These are phyloP conservation scores for Termitomyces sp. DNA, from an alignment of 768 basidiomycete species.

Conservation along the genomic window DNA sequence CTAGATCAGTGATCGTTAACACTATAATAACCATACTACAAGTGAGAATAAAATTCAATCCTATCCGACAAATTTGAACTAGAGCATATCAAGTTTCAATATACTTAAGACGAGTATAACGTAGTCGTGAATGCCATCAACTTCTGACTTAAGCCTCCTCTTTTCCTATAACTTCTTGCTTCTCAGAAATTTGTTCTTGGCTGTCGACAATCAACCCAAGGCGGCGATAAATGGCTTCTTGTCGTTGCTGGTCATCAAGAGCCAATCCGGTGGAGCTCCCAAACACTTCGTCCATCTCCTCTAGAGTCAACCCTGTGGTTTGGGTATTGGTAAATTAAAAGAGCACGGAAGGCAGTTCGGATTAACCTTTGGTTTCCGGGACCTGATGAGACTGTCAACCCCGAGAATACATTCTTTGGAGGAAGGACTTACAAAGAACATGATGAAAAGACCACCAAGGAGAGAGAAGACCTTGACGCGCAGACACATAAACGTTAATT, in stretches of 20 bases:
- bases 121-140: neutral
- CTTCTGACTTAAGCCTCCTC: neutral
- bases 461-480: conserved; percentile 54
- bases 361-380: conserved; percentile 70
- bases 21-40: neutral
- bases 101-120: neutral
- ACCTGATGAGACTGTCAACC: conserved; percentile 33
- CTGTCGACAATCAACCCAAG: conserved; percentile 49
- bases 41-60: neutral
- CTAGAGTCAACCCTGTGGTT: conserved; percentile 49
- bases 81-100: neutral
- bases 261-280: conserved; percentile 52
- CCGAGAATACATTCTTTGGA: neutral
- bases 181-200: conserved; percentile 3
- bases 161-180: neutral
- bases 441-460: conserved; percentile 62
- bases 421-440: conserved; percentile 49
- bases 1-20: too few relatives aligned
- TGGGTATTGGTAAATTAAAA: neutral
- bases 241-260: conserved; percentile 48
- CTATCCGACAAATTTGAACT: neutral
- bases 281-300: conserved; percentile 81
- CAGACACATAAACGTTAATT: neutral
- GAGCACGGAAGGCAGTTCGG: conserved; percentile 8
- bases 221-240: conserved; percentile 50